phyloP scores from a whole-genome alignment of 257 asterid species.

The Voacanga thouarsii region DNA sequence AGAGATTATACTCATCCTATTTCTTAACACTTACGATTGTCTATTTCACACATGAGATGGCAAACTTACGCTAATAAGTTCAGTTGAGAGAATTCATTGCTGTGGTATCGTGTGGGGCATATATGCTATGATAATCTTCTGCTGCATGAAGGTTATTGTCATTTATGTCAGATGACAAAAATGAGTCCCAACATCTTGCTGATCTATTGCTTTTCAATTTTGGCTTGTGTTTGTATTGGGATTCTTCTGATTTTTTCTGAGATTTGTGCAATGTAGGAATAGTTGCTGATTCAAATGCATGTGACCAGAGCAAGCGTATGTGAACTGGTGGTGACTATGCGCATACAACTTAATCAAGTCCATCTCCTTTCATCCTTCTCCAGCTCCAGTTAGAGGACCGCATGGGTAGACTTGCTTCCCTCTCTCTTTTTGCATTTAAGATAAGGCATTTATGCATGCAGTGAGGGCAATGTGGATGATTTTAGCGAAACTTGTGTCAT shows the following conservation, averaged over 20 bases:
- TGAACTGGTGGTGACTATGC: constrained; percentile 94
- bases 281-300: constrained; percentile 73
- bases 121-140: neutral
- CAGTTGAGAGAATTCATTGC: neutral
- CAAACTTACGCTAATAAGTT: neutral
- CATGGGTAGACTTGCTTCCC: constrained; percentile 55
- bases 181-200: neutral
- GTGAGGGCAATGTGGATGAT: neutral
- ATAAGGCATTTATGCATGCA: neutral
- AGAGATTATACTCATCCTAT: too few relatives aligned
- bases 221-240: constrained; percentile 1
- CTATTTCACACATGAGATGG: neutral
- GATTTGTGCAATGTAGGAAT: constrained; percentile 42
- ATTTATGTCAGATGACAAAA: neutral
- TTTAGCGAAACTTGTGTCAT: neutral
- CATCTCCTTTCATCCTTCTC: constrained; percentile 99
- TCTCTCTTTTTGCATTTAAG: neutral
- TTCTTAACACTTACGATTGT: neutral
- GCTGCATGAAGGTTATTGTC: neutral
- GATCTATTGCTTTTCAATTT: neutral
- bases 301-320: constrained; percentile 96
- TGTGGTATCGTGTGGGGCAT: neutral
- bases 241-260: neutral
- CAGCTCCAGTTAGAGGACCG: constrained; percentile 86
- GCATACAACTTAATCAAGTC: constrained; percentile 70